A percentile compares a stretch with the other conserved stretches of the same genome.
phyloP scores from a whole-genome alignment of 176 grass and related monocot genomes.

The Cenchrus fungigraminus region DNA sequence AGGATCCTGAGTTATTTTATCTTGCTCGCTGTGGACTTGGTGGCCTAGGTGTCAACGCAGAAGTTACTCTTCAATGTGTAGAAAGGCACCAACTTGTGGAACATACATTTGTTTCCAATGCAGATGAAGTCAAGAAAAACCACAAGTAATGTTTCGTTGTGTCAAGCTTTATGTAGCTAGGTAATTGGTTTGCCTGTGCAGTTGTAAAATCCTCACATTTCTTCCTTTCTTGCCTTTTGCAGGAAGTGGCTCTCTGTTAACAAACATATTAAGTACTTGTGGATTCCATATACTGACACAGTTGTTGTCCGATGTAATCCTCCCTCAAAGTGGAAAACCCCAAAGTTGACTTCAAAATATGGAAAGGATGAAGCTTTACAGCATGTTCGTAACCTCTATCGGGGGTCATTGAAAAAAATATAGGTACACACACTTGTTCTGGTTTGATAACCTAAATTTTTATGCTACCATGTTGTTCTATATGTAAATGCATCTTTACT shows the following conservation, averaged over 20 bases:
- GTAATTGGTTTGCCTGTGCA: constrained; percentile 24
- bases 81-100: constrained; percentile 86
- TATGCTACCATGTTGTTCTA: neutral
- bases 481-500: constrained; percentile 6
- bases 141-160: constrained; percentile 73
- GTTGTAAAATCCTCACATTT: constrained; percentile 21
- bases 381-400: constrained; percentile 76
- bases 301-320: constrained; percentile 87
- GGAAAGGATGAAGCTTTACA: constrained; percentile 81
- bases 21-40: constrained; percentile 82
- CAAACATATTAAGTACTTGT: constrained; percentile 91
- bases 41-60: constrained; percentile 73
- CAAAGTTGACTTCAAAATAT: constrained; percentile 78
- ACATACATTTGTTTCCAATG: constrained; percentile 83
- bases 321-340: constrained; percentile 74
- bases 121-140: constrained; percentile 81
- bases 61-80: constrained; percentile 84
- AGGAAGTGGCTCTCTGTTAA: constrained; percentile 92
- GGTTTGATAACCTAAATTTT: constrained; percentile 18
- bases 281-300: constrained; percentile 78
- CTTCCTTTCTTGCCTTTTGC: constrained; percentile 34
- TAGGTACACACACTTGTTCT: constrained; percentile 47
- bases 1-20: constrained; percentile 88
- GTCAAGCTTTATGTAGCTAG: neutral
- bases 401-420: constrained; percentile 72